These are phyloP conservation scores for Pluteus cervinus DNA, from an alignment of 768 basidiomycete genomes.

Conservation along the genomic window DNA sequence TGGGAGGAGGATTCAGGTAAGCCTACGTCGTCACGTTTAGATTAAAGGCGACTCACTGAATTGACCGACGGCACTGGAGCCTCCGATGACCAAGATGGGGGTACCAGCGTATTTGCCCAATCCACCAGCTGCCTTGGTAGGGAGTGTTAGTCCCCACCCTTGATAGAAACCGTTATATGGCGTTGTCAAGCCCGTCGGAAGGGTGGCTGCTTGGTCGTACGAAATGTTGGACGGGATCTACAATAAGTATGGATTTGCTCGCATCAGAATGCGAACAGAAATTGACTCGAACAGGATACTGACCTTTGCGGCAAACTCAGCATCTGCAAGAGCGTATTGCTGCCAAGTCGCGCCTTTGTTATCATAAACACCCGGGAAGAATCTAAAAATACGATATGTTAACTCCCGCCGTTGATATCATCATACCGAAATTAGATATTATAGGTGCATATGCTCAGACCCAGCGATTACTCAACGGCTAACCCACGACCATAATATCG, in stretches of 20 bases:
- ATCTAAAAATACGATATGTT: conserved; percentile 14
- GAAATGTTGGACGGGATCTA: conserved; percentile 35
- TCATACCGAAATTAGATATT: too few relatives aligned
- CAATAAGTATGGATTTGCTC: too few relatives aligned
- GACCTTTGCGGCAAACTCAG: conserved; percentile 28
- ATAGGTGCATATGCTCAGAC: too few relatives aligned
- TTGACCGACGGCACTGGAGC: conserved; percentile 25
- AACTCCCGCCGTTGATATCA: too few relatives aligned
- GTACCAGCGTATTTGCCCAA: conserved; percentile 6
- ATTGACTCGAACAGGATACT: background rate
- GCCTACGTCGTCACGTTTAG: conserved; percentile 18
- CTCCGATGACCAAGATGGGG: conserved; percentile 15
- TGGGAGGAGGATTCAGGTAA: conserved; percentile 22
- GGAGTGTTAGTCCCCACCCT: conserved; percentile 12
- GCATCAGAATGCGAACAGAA: conserved; percentile 5
- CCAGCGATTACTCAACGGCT: background rate
- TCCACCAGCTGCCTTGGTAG: background rate
- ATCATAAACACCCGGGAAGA: conserved; percentile 27
- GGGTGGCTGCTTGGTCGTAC: conserved; percentile 36
- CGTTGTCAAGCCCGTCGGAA: conserved; percentile 37
- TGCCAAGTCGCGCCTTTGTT: conserved; percentile 32
- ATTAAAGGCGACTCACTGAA: conserved; percentile 14
- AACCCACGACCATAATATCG: background rate
- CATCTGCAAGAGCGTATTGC: conserved; percentile 21
- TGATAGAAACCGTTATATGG: conserved; percentile 16